Evolutionary conservation across 2,329 filamentous ascomycete species (phyloP), one percentile per base, ranked within the genome.

Genomic region (Bertia moriformis): DNA sequence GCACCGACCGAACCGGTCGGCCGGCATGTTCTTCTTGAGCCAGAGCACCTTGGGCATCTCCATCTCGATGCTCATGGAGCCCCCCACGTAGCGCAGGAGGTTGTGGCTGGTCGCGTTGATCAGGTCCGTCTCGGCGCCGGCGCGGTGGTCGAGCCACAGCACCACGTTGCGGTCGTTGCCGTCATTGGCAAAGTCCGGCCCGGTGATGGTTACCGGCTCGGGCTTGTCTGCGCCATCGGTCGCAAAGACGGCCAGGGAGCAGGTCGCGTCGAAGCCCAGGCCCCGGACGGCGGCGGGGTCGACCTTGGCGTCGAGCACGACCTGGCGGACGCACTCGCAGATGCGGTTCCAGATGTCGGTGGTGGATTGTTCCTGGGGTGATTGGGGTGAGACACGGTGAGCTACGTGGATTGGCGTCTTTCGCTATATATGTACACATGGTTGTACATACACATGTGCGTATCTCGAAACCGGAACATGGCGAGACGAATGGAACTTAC

Each of bases 281-380:
- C 91, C 91, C 49, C 83, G 82, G 50, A 98, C 80, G 27, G 73
- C 78, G 45, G 64, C 65, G 3, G 79, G 72, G 50, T 89, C 78
- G 48, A 93, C 78, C 48, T 78, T 79, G 48, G 89, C 83, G 57
- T 94, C 81, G 53, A 71, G 72, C 51, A 96, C 72, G 35, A 88
- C 86, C 39, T 78, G 73, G 51, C 87, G 81, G 27, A 95, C 85
- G 33, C 86, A 91, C 44, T 76, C 71, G 64, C 88, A 94, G 56
- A 98, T 94, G 61, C 86, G 89, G 46, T 78, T 72, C 91, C 91
- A 98, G 53, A 98, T 98, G 58, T 98, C 85, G 38, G 78, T 85
- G 0, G 91, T 96, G 14, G 89, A 96, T 89, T 98, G 91, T 66
- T 98, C 91, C n/a, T n/a, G n/a, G n/a, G n/a, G n/a, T n/a, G n/a